Evolutionary conservation across 306 rosid genomes (phyloP).

Genomic region (Echinosophora koreensis): DNA sequence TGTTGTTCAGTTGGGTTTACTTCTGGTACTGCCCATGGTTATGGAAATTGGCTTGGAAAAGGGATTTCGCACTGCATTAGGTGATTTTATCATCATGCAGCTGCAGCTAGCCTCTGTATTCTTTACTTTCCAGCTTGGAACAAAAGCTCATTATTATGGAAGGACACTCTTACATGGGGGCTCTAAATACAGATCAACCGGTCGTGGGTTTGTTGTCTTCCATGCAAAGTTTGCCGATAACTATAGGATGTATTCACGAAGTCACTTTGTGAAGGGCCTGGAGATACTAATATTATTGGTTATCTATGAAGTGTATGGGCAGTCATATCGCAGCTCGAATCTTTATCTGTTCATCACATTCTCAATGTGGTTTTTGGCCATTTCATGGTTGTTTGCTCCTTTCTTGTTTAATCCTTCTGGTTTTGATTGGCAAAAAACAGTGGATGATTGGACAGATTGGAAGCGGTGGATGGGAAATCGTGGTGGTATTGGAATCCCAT

Average conservation of each 20-base stretch:
- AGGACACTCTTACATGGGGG: conserved; percentile 98
- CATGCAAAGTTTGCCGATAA: conserved; percentile 95
- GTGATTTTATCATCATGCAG: conserved; percentile 94
- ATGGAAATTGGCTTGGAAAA: conserved; percentile 99
- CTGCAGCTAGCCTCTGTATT: conserved; percentile 96
- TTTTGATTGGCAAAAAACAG: conserved; percentile 98
- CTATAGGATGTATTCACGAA: conserved; percentile 87
- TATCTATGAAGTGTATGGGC: conserved; percentile 75
- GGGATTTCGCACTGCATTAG: conserved; percentile 95
- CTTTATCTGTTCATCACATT: conserved; percentile 81
- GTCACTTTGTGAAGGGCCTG: conserved; percentile 96
- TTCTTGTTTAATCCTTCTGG: conserved; percentile 92
- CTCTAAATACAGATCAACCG: conserved; percentile 89
- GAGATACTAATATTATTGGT: conserved; percentile 78
- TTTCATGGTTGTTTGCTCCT: conserved; percentile 99
- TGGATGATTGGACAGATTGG: conserved; percentile 99
- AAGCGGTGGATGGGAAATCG: conserved; percentile 99
- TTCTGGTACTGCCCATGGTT: conserved; percentile 91
- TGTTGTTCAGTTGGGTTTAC: conserved; percentile 83
- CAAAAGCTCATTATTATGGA: conserved; percentile 94
- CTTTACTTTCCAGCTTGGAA: conserved; percentile 97
- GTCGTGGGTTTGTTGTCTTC: conserved; percentile 96
- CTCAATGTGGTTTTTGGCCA: conserved; percentile 93
- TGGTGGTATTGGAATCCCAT: conserved; percentile 88
- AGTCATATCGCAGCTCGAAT: conserved; percentile 68